Evolutionary conservation across 768 basidiomycete genomes (phyloP).

Genomic region (Ramaria sp.): DNA sequence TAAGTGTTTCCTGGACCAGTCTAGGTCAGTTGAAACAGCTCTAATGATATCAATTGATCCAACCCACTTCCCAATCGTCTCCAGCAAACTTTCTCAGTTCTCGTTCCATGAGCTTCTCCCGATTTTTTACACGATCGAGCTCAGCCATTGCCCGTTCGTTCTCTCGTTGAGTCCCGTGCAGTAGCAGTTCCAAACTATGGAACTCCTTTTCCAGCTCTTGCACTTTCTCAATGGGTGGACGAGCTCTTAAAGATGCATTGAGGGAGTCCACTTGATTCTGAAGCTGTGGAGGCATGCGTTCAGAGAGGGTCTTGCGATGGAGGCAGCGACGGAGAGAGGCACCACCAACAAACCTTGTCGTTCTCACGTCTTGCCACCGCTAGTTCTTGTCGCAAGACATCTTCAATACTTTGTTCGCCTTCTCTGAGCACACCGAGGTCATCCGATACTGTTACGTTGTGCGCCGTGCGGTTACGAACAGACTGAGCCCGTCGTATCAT

Average conservation of each 20-base stretch:
- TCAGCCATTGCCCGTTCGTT: conserved; percentile 81
- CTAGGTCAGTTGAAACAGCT: not conserved
- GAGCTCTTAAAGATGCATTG: conserved; percentile 51
- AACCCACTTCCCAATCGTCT: conserved; percentile 70
- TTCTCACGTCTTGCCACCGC: conserved; percentile 60
- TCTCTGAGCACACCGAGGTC: conserved; percentile 55
- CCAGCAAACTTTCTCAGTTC: conserved; percentile 62
- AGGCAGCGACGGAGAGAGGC: not conserved
- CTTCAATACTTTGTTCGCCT: conserved; percentile 39
- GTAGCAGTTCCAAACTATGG: conserved; percentile 60
- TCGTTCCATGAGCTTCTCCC: conserved; percentile 69
- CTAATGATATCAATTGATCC: not conserved
- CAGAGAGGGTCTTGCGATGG: not conserved
- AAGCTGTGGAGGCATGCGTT: conserved; percentile 29
- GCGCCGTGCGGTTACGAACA: conserved; percentile 43
- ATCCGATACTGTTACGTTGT: conserved; percentile 22
- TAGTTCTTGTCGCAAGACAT: conserved; percentile 49
- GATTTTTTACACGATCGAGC: conserved; percentile 54
- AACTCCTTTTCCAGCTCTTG: conserved; percentile 62
- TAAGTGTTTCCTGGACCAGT: conserved; percentile 1
- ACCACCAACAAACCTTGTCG: conserved; percentile 38
- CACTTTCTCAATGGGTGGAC: conserved; percentile 58
- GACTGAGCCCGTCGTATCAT: conserved; percentile 56
- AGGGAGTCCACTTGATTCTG: conserved; percentile 50
- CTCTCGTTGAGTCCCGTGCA: conserved; percentile 75